These are phyloP conservation scores for Melampsora larici-populina DNA, from an alignment of 1,284 basidiomycete genomes.

Conservation along the genomic window DNA sequence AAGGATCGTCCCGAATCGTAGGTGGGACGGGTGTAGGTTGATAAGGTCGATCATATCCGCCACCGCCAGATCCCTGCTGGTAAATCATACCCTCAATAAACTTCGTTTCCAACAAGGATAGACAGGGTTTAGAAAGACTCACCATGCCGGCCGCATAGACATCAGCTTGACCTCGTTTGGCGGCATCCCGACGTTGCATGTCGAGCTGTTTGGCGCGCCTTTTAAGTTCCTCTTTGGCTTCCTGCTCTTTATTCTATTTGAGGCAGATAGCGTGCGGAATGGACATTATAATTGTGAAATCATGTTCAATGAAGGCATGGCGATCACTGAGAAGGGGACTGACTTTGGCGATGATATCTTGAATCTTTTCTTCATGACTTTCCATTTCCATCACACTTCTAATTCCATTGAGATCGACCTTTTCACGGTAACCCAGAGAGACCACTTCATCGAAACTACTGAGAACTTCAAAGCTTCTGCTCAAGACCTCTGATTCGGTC, in stretches of 20 bases:
- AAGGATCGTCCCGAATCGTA: conserved; percentile 36
- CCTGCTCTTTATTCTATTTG: conserved; percentile 89
- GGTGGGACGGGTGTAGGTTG: conserved; percentile 35
- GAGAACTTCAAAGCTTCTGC: conserved; percentile 89
- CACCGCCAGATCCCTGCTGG: conserved; percentile 37
- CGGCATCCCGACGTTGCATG: conserved; percentile 92
- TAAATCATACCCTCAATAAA: too few relatives aligned
- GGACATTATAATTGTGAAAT: background rate
- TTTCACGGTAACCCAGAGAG: conserved; percentile 88
- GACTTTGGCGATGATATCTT: conserved; percentile 94
- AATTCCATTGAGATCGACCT: conserved; percentile 86
- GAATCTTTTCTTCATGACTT: conserved; percentile 99
- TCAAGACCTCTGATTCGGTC: conserved; percentile 83
- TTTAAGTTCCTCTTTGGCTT: conserved; percentile 98
- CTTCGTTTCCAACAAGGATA: background rate
- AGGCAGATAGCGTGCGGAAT: background rate
- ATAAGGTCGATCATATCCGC: conserved; percentile 45
- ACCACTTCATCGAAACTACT: conserved; percentile 97
- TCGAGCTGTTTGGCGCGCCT: conserved; percentile 96
- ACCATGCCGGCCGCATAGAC: conserved; percentile 48
- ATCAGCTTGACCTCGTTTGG: conserved; percentile 62
- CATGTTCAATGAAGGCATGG: conserved; percentile 4
- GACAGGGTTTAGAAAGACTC: conserved; percentile 33
- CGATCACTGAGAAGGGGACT: conserved; percentile 49
- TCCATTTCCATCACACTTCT: conserved; percentile 94